phyloP scores from a whole-genome alignment of 495 filamentous ascomycete species.

The Astrocystis sublimbata region DNA sequence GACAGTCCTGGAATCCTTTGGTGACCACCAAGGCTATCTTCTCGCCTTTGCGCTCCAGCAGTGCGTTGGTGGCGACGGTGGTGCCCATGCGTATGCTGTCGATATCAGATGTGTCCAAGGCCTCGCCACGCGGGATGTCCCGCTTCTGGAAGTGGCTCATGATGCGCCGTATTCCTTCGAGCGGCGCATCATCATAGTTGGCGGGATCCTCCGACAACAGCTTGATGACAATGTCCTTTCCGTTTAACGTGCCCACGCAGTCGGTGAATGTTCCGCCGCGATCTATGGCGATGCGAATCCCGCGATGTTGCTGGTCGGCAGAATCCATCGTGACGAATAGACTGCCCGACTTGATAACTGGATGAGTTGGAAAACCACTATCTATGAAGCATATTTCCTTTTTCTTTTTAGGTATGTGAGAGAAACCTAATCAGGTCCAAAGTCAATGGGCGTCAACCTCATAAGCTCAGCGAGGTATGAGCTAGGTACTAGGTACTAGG shows the following conservation, averaged over 20 bases:
- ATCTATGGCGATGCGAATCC: slow-evolving; percentile 62
- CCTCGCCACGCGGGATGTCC: slow-evolving; percentile 76
- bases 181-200: slow-evolving; percentile 86
- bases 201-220: slow-evolving; percentile 86
- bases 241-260: slow-evolving; percentile 64
- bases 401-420: too few relatives aligned
- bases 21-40: slow-evolving; percentile 89
- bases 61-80: slow-evolving; percentile 83
- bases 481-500: too few relatives aligned
- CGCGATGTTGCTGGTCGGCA: slow-evolving; percentile 35
- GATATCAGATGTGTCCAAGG: slow-evolving; percentile 82
- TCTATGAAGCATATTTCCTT: too few relatives aligned
- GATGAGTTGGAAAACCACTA: neutral
- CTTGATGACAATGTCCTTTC: slow-evolving; percentile 77
- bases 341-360: neutral
- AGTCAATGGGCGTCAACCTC: too few relatives aligned
- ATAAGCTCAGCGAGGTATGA: neutral
- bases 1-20: slow-evolving; percentile 88
- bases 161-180: slow-evolving; percentile 89
- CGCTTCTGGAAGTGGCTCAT: slow-evolving; percentile 75
- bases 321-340: slow-evolving; percentile 26
- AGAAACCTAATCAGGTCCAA: too few relatives aligned
- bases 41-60: slow-evolving; percentile 93
- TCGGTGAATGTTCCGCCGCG: slow-evolving; percentile 74
- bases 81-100: slow-evolving; percentile 87